Base-by-base conservation (phyloP, 2,329 filamentous ascomycete genomes). In the Diaporthe vexans region DNA sequence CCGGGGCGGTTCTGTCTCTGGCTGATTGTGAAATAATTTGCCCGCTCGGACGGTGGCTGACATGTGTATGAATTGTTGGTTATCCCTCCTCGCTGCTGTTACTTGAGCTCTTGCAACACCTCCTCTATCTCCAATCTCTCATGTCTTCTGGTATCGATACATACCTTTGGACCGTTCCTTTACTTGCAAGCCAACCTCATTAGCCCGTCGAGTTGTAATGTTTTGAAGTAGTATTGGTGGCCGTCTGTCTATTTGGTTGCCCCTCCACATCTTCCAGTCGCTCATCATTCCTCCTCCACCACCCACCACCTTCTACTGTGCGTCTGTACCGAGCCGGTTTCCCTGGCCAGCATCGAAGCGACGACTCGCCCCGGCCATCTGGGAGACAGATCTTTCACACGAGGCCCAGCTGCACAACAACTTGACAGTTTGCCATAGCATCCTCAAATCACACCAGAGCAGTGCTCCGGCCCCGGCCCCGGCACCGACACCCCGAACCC, bases 251-350 rank as follows among this genome's bases (percentile, higher is more conserved):
- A 43, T 29, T 26, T 40, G 21, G 17, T 24, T 48, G 24, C 63
- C 33, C 63, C 73, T 72, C 71, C 48, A 57, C 48, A 57, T 33
- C 59, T 65, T 76, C 61, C 67, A 71, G 71, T 74, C 74, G 46
- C 75, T 76, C 76, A 46, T 72, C 74, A 46, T 72, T 74, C 61
- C 29, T 48, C 26, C 35, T 65, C 33, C 43, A 24, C 48, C 40
- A 19, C 40, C 15, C 40, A 43, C 46, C 17, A 43, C 35, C 26
- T 19, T 43, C 24, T 8, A 21, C 48, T 21, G 24, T 26, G 48
- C 46, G 48, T 29, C 21, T 65, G 57, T 67, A 33, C 24, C n/a
- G 35, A 65, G 13, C n/a, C 37, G 26, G 29, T 9, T 57, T 17
- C 57, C 57, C 58, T 52, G n/a, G 54, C n/a, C 69, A 63, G 46